A percentile compares a stretch with the other conserved stretches of the same genome.
phyloP scores from a whole-genome alignment of 2,329 filamentous ascomycete genomes.

The Diaporthe australafricana region DNA sequence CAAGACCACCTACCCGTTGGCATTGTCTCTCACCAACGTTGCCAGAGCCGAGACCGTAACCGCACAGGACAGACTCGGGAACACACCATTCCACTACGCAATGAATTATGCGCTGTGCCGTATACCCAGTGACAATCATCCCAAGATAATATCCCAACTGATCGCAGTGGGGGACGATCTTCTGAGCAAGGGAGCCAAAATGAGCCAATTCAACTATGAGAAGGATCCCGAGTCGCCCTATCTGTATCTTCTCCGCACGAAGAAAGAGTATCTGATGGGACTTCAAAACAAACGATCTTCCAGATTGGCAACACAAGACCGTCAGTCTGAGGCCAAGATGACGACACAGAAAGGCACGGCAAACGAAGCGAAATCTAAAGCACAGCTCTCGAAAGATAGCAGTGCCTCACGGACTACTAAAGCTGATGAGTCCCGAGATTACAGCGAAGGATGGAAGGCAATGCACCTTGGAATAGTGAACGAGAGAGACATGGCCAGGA shows the following conservation, averaged over 20 bases:
- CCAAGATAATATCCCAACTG: background rate
- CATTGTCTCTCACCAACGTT: background rate
- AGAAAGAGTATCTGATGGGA: background rate
- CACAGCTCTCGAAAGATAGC: too few species aligned
- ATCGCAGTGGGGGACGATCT: background rate
- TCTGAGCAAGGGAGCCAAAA: background rate
- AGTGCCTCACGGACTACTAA: too few species aligned
- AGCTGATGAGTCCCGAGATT: too few species aligned
- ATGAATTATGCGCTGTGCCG: background rate
- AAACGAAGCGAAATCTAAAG: too few species aligned
- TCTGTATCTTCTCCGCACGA: background rate
- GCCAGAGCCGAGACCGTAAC: background rate
- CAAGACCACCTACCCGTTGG: background rate
- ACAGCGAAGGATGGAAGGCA: too few species aligned
- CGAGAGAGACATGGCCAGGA: too few species aligned
- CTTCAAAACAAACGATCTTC: background rate
- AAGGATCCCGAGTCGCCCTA: background rate
- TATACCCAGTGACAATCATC: background rate
- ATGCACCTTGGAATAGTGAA: too few species aligned
- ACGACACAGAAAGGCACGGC: too few species aligned
- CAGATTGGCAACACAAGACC: background rate
- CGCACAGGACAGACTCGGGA: background rate
- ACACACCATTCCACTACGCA: constrained; percentile 4
- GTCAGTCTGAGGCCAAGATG: too few species aligned
- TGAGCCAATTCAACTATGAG: background rate